phyloP scores from a whole-genome alignment of 2,329 filamentous ascomycete genomes.

The Monosporascus ibericus region DNA sequence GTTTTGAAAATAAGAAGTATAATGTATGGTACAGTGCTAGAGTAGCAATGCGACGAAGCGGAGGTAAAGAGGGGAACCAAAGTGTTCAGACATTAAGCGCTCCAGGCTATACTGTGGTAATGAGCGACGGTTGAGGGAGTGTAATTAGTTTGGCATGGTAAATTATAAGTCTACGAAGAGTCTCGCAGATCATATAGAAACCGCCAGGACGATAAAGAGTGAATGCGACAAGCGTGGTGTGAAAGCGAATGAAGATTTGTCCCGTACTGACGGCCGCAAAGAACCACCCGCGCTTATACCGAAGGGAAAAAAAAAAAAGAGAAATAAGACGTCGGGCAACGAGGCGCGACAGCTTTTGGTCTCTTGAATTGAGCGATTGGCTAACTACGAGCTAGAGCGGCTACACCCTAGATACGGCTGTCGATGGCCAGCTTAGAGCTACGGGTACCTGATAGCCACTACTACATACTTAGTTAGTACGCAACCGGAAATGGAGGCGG shows the following conservation, averaged over 20 bases:
- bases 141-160: slow-evolving; percentile 16
- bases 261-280: too few species aligned
- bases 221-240: slow-evolving; percentile 10
- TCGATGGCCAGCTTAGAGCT: not conserved
- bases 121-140: slow-evolving; percentile 11
- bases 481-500: not conserved
- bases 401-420: not conserved
- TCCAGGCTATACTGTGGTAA: slow-evolving; percentile 16
- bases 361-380: not conserved
- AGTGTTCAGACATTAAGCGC: slow-evolving; percentile 7
- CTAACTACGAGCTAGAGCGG: not conserved
- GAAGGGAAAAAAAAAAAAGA: not conserved
- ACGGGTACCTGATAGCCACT: too few species aligned
- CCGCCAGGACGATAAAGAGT: slow-evolving; percentile 16
- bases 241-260: not conserved
- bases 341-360: not conserved
- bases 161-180: slow-evolving; percentile 13
- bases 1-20: not conserved
- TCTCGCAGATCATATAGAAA: slow-evolving; percentile 13
- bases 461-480: not conserved
- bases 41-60: not conserved
- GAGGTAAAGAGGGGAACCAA: slow-evolving; percentile 9
- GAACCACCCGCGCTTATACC: not conserved
- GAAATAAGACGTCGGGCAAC: not conserved
- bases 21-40: not conserved